phyloP scores from a whole-genome alignment of 306 rosid species.

The Astragalus membranaceus region DNA sequence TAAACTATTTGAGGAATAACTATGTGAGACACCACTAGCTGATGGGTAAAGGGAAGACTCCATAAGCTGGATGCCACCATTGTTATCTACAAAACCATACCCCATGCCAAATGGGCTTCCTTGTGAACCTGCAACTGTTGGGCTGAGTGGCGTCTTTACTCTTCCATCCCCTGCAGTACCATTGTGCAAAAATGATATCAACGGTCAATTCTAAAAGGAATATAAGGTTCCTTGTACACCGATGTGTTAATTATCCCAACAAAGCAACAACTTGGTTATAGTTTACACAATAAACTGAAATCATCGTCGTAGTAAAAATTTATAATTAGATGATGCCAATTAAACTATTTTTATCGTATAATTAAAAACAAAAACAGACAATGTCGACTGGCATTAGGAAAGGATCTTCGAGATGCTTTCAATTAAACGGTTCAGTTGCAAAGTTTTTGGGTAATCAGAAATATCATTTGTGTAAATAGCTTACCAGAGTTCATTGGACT shows the following conservation, averaged over 20 bases:
- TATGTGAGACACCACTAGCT: slow-evolving; percentile 58
- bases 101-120: slow-evolving; percentile 54
- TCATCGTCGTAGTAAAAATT: neutral
- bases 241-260: neutral
- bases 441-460: slow-evolving; percentile 8
- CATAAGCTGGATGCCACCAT: slow-evolving; percentile 58
- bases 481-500: slow-evolving; percentile 78
- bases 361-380: neutral
- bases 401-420: neutral
- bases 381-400: neutral
- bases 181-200: slow-evolving; percentile 6
- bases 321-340: neutral
- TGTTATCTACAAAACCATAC: slow-evolving; percentile 34
- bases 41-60: slow-evolving; percentile 64
- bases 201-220: slow-evolving; percentile 9
- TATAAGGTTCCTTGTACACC: neutral
- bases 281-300: neutral
- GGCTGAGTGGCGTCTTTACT: slow-evolving; percentile 86
- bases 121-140: slow-evolving; percentile 55
- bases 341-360: neutral
- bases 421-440: neutral
- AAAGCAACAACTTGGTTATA: neutral
- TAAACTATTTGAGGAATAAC: slow-evolving; percentile 75
- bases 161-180: slow-evolving; percentile 69
- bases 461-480: slow-evolving; percentile 17